A percentile compares a stretch with the other conserved stretches of the same genome.
These are phyloP conservation scores for Chrysosporium keratinophilum DNA, from an alignment of 2,329 filamentous ascomycete genomes.

Conservation along the genomic window DNA sequence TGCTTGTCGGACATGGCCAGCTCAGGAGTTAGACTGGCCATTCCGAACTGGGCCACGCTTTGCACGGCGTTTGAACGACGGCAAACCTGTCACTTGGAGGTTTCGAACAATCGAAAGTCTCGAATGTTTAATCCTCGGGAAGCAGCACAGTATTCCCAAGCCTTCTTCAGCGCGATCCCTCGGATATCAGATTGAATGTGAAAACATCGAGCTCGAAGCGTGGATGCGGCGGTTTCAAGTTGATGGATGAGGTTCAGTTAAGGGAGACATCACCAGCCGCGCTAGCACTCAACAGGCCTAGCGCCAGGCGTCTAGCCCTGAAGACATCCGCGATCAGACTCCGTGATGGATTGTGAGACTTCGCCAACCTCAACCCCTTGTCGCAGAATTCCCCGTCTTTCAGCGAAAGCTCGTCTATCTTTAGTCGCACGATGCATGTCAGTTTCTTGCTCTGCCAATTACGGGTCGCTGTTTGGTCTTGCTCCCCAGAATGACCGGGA, in stretches of 20 bases:
- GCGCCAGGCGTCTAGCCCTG: not conserved
- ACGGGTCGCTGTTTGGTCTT: not conserved
- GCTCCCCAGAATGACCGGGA: not conserved
- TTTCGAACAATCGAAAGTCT: not conserved
- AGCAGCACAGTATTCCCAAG: not conserved
- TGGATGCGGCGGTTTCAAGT: not conserved
- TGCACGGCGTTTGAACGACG: not conserved
- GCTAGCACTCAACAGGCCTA: not conserved
- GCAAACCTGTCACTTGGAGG: constrained; percentile 5
- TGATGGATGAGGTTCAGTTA: not conserved
- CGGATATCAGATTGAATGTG: not conserved
- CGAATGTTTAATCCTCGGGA: not conserved
- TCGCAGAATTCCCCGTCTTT: not conserved
- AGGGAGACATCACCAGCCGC: not conserved
- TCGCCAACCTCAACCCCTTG: constrained; percentile 5
- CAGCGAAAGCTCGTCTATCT: not conserved
- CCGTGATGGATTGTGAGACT: not conserved
- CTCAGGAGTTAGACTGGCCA: constrained; percentile 3
- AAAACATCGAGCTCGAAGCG: not conserved
- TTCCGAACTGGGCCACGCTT: not conserved
- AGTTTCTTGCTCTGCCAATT: not conserved
- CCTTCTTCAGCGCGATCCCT: not conserved
- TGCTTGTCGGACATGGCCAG: not conserved
- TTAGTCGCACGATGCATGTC: constrained; percentile 1
- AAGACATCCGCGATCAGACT: not conserved